A percentile compares a stretch with the other conserved stretches of the same genome.
Conservation (phyloP, 768 basidiomycete species). For the Daedaleopsis sinensis region DNA sequence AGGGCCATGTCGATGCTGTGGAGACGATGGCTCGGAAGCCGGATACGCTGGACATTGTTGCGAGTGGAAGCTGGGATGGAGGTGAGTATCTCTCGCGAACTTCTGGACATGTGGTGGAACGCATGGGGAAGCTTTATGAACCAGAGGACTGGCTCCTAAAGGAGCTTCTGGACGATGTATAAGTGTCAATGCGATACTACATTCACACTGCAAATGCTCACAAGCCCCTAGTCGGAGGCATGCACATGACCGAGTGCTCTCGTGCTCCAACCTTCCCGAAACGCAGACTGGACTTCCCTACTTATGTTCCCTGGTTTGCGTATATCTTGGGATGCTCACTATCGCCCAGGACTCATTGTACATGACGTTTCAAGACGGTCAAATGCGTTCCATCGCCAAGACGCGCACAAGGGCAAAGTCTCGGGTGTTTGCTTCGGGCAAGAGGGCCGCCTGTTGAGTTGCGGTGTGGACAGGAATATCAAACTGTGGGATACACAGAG, state of each 20-base stretch:
- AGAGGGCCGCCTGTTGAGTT: conserved; percentile 66
- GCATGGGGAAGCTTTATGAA: too few species aligned
- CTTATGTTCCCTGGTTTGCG: too few species aligned
- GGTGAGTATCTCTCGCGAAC: conserved; percentile 50
- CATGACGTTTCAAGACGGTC: conserved; percentile 73
- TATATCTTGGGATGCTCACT: neutral
- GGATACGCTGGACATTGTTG: conserved; percentile 74
- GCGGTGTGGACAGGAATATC: conserved; percentile 80
- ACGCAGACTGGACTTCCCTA: too few species aligned
- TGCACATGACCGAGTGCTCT: too few species aligned
- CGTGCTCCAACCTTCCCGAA: too few species aligned
- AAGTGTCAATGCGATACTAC: too few species aligned
- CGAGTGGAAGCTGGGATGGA: conserved; percentile 96
- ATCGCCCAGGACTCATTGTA: conserved; percentile 70
- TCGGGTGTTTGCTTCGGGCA: conserved; percentile 80
- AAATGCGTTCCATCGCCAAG: conserved; percentile 56
- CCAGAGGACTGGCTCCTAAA: too few species aligned
- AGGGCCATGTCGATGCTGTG: conserved; percentile 95
- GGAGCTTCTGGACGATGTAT: too few species aligned
- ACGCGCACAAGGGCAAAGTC: conserved; percentile 84
- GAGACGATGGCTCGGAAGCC: conserved; percentile 79
- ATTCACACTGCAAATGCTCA: too few species aligned
- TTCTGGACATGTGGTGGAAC: too few species aligned
- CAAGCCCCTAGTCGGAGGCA: too few species aligned
- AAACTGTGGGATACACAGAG: conserved; percentile 70